Conservation (phyloP, 139 green algal species). For the Chlorella sp. region DNA sequence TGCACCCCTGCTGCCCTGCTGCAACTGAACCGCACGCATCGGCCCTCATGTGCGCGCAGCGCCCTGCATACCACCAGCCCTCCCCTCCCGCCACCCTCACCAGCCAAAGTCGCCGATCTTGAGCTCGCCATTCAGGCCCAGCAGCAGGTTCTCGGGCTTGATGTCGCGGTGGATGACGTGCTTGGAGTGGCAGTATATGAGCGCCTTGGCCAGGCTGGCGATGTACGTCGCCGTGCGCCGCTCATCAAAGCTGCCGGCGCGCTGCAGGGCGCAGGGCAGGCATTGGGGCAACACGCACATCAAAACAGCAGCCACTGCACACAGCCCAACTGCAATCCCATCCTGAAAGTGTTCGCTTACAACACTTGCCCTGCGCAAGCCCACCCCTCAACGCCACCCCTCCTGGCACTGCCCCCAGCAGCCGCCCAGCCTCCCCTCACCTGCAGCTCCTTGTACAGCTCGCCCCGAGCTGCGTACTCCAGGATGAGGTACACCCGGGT, state of each 20-base stretch:
- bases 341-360: neutral
- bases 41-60: neutral
- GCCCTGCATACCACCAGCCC: neutral
- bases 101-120: conserved; percentile 99
- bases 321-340: neutral
- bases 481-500: conserved; percentile 98
- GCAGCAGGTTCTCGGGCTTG: conserved; percentile 98
- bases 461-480: conserved; percentile 93
- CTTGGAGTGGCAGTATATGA: conserved; percentile 97
- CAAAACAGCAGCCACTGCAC: neutral
- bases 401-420: neutral
- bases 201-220: conserved; percentile 80
- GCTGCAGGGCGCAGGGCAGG: conserved; percentile 39
- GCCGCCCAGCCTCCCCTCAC: neutral
- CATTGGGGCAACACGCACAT: neutral
- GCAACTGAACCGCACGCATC: neutral
- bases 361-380: no score
- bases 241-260: conserved; percentile 84
- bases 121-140: conserved; percentile 90
- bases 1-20: neutral
- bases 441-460: conserved; percentile 97
- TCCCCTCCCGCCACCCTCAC: conserved; percentile 23
- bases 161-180: conserved; percentile 99
- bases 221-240: conserved; percentile 89
- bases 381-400: no score